phyloP scores from a whole-genome alignment of 2,329 filamentous ascomycete species.

The Phialophora macrospora region DNA sequence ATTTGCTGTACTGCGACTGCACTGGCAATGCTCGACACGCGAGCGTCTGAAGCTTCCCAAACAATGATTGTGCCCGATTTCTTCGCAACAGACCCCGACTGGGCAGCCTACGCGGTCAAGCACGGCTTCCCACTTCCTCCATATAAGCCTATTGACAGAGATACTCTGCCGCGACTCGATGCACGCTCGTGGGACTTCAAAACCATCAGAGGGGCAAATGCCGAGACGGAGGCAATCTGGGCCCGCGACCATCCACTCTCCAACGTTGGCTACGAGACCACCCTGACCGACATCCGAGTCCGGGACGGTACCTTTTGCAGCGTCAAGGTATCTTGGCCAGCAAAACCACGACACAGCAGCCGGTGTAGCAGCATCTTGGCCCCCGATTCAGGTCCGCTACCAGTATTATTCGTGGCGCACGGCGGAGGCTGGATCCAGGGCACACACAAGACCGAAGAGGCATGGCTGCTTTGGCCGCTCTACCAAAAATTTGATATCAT shows the following conservation, averaged over 20 bases:
- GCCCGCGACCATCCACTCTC: constrained; percentile 11
- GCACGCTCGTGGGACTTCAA: constrained; percentile 4
- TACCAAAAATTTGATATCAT: constrained; percentile 25
- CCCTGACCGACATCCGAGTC: constrained; percentile 15
- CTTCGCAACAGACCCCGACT: constrained; percentile 22
- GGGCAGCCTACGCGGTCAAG: constrained; percentile 21
- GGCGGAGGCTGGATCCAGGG: constrained; percentile 30
- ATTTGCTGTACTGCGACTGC: no score
- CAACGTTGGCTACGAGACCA: constrained; percentile 21
- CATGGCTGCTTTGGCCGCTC: constrained; percentile 27
- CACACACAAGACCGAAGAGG: constrained; percentile 23
- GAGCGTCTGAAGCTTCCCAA: background rate
- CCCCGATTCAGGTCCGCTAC: background rate
- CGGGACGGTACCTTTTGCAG: constrained; percentile 21
- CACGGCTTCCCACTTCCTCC: constrained; percentile 14
- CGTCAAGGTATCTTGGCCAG: constrained; percentile 24
- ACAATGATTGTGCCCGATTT: constrained; percentile 12
- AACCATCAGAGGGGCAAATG: constrained; percentile 5
- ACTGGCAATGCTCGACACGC: no score
- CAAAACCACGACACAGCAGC: constrained; percentile 1
- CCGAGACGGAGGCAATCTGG: constrained; percentile 12
- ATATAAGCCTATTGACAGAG: background rate
- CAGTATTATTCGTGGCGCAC: constrained; percentile 26
- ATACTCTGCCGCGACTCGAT: constrained; percentile 1
- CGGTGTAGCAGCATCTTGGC: background rate